phyloP scores from a whole-genome alignment of 2,329 filamentous ascomycete species.

The Amauroascus niger region DNA sequence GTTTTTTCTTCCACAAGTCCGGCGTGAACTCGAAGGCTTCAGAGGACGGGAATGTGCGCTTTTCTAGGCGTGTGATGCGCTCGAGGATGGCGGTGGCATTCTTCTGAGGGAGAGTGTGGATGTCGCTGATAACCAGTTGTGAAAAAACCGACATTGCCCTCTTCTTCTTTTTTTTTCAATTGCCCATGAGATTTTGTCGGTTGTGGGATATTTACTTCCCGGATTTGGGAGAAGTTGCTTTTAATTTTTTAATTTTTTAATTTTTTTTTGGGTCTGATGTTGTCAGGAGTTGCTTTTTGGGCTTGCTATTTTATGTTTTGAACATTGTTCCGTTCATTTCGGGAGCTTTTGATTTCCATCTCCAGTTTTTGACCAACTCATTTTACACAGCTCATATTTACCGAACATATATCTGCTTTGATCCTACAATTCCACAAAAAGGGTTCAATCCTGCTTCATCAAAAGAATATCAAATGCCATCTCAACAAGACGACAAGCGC shows the following conservation, averaged over 20 bases:
- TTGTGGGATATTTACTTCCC: too few relatives aligned
- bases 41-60: slow-evolving; percentile 43
- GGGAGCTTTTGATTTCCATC: neutral
- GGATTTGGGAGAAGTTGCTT: too few relatives aligned
- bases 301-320: too few relatives aligned
- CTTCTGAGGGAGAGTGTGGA: slow-evolving; percentile 30
- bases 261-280: too few relatives aligned
- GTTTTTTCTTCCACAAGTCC: slow-evolving; percentile 41
- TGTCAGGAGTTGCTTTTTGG: too few relatives aligned
- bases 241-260: too few relatives aligned
- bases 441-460: too few relatives aligned
- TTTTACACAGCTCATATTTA: too few relatives aligned
- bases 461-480: slow-evolving; percentile 35
- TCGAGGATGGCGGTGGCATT: slow-evolving; percentile 30
- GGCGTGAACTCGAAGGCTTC: slow-evolving; percentile 42
- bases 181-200: too few relatives aligned
- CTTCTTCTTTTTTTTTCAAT: neutral
- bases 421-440: too few relatives aligned
- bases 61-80: slow-evolving; percentile 37
- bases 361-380: too few relatives aligned
- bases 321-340: neutral
- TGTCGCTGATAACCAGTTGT: slow-evolving; percentile 26
- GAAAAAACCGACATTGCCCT: neutral
- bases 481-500: slow-evolving; percentile 39
- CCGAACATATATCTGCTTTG: too few relatives aligned